Percentiles rank a stretch among this genome's conserved stretches.
Conservation (phyloP, 163 green algal genomes). For the Chlamydomonas reinhardtii region DNA sequence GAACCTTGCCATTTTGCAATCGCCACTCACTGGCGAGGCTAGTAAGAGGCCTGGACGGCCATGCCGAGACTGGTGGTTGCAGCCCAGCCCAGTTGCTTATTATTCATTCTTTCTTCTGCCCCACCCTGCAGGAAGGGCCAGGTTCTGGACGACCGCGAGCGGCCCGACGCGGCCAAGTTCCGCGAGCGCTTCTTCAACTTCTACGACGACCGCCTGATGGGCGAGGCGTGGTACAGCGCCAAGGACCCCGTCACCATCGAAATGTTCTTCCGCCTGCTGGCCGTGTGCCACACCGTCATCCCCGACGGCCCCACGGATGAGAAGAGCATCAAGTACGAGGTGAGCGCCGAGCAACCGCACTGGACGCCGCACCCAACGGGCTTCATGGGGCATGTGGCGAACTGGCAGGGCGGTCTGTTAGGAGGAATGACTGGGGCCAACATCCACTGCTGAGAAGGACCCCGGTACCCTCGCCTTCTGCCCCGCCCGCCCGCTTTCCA, state of each 20-base stretch:
- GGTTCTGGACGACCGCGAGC: constrained; percentile 29
- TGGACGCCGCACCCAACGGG: no score
- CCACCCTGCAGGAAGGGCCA: no score
- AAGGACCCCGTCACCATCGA: constrained; percentile 62
- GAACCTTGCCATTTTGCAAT: no score
- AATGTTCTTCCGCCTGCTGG: constrained; percentile 88
- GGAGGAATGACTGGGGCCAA: no score
- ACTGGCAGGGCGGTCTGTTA: not conserved
- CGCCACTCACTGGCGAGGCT: no score
- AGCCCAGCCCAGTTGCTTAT: no score
- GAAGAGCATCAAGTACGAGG: constrained; percentile 47
- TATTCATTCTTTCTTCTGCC: no score
- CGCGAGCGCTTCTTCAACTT: constrained; percentile 90
- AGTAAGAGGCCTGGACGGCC: no score
- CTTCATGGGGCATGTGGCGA: not conserved
- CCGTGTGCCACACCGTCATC: constrained; percentile 94
- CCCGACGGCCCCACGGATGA: constrained; percentile 71
- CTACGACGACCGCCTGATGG: constrained; percentile 80
- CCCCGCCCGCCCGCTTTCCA: no score
- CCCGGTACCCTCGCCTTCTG: no score
- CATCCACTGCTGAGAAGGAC: no score
- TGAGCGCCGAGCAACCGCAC: not conserved
- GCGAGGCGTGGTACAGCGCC: constrained; percentile 75
- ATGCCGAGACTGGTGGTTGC: no score
- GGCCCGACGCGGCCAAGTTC: constrained; percentile 51